A percentile compares a stretch with the other conserved stretches of the same genome.
Conservation (phyloP, 2,329 filamentous ascomycete species). For the Exophiala sp. region DNA sequence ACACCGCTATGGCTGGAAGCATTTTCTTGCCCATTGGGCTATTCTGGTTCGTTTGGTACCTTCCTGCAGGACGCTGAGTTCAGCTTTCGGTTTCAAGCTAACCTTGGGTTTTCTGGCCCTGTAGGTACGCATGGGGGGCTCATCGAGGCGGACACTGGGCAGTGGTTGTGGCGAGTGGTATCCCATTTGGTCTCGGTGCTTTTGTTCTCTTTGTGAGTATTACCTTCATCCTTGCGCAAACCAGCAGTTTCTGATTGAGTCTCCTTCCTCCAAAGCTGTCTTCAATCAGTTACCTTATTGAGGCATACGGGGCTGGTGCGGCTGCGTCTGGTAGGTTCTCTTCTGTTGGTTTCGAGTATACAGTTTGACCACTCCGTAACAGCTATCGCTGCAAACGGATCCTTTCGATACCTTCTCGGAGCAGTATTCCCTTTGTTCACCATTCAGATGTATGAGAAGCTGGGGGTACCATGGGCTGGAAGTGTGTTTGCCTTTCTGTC, state of each 20-base stretch:
- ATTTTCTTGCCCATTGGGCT: slow-evolving; percentile 44
- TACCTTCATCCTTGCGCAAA: neutral
- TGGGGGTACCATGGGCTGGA: slow-evolving; percentile 73
- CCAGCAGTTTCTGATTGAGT: neutral
- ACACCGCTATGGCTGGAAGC: slow-evolving; percentile 47
- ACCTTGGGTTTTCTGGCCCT: neutral
- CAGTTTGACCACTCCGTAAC: slow-evolving; percentile 12
- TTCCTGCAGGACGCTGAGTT: neutral
- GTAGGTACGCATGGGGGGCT: slow-evolving; percentile 41
- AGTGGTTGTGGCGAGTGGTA: slow-evolving; percentile 20
- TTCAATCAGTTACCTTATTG: slow-evolving; percentile 37
- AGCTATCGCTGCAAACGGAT: slow-evolving; percentile 33
- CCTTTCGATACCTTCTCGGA: slow-evolving; percentile 29
- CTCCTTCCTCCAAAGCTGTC: slow-evolving; percentile 36
- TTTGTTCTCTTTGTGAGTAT: slow-evolving; percentile 22
- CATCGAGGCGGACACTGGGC: slow-evolving; percentile 40
- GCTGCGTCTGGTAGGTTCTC: slow-evolving; percentile 23
- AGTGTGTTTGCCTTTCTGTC: slow-evolving; percentile 59
- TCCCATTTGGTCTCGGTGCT: slow-evolving; percentile 25
- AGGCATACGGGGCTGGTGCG: slow-evolving; percentile 26
- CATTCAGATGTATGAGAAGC: slow-evolving; percentile 42
- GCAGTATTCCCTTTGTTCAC: slow-evolving; percentile 60
- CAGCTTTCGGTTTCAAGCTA: neutral
- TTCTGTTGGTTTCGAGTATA: neutral
- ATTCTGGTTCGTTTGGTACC: slow-evolving; percentile 43